Conservation (phyloP, 169 alveolate species). For the Plasmodium cynomolgi region DNA sequence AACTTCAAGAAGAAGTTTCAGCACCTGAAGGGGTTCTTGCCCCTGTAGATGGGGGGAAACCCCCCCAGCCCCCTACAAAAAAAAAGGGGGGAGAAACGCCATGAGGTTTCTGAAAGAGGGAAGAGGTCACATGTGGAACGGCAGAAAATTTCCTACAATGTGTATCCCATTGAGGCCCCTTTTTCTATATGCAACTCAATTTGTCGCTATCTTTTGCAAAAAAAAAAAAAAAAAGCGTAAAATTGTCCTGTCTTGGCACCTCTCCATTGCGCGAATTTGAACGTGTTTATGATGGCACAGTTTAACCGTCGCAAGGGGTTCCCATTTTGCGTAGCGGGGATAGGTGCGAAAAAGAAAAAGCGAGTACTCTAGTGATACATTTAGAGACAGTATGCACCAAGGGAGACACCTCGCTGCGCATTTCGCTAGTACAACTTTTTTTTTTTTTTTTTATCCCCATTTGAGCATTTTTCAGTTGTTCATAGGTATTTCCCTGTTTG, state of each 20-base stretch:
- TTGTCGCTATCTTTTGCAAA: neutral
- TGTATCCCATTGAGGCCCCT: neutral
- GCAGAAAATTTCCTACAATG: neutral
- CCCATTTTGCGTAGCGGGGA: neutral
- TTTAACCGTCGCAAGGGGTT: neutral
- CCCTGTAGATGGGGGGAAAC: neutral
- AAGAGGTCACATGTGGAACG: neutral
- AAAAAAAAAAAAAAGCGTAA: neutral
- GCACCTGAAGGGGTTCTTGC: slow-evolving; percentile 2
- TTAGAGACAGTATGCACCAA: neutral
- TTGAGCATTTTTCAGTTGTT: neutral
- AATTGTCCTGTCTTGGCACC: neutral
- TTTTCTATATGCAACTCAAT: neutral
- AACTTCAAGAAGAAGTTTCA: slow-evolving; percentile 24
- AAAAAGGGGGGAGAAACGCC: neutral
- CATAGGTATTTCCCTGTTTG: neutral
- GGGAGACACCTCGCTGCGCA: neutral
- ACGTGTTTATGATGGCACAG: neutral
- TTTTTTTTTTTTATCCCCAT: neutral
- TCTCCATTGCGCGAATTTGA: neutral
- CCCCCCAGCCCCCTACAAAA: neutral
- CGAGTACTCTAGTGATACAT: neutral
- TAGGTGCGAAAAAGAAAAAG: neutral
- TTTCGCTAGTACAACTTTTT: neutral
- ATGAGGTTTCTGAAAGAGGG: neutral